phyloP scores from a whole-genome alignment of 257 asterid genomes.

The Nicotiana tomentosiformis region DNA sequence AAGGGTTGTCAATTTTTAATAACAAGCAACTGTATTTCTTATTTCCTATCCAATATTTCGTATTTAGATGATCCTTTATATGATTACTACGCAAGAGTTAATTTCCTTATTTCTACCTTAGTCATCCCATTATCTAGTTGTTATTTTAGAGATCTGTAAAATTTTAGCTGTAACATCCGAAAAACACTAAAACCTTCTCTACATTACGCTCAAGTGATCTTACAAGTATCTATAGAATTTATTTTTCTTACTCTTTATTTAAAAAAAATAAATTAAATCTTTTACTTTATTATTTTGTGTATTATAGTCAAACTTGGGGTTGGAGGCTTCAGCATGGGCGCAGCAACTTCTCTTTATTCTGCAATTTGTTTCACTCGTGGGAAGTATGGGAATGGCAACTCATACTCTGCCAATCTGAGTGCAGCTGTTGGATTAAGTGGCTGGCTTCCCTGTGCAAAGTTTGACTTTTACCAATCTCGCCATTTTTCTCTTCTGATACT shows the following conservation, averaged over 20 bases:
- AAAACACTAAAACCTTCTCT: neutral
- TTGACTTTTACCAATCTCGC: constrained; percentile 22
- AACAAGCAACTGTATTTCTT: neutral
- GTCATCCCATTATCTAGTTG: neutral
- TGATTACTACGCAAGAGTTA: neutral
- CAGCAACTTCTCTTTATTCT: constrained; percentile 72
- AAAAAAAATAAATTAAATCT: neutral
- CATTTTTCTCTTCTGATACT: neutral
- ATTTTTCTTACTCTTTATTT: neutral
- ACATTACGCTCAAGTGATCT: neutral
- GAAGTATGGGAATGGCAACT: constrained; percentile 59
- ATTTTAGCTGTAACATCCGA: neutral
- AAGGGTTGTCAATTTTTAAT: neutral
- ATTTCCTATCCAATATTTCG: neutral
- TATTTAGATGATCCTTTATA: neutral
- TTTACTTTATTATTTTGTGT: constrained; percentile 9
- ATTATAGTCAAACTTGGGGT: constrained; percentile 73
- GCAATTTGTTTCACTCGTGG: constrained; percentile 66
- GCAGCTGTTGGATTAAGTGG: constrained; percentile 85
- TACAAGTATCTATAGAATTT: neutral
- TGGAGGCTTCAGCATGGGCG: constrained; percentile 97
- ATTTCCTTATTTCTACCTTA: neutral
- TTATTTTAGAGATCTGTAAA: neutral
- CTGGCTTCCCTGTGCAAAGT: constrained; percentile 94
- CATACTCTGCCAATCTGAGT: constrained; percentile 55